phyloP scores from a whole-genome alignment of 2,329 filamentous ascomycete species.

The Trichoderma brevicompactum region DNA sequence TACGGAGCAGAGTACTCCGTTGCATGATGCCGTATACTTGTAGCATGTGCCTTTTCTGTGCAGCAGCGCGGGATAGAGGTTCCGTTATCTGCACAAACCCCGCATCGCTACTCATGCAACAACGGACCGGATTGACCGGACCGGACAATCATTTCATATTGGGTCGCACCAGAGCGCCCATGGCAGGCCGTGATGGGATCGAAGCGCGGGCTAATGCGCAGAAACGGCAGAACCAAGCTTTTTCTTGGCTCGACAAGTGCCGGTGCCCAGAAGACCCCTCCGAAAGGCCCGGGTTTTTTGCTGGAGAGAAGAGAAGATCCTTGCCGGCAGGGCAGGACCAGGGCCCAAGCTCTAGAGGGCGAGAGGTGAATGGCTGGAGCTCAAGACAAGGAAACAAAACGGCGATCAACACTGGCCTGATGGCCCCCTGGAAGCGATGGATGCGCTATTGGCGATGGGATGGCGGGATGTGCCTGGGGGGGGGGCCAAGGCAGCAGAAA shows the following conservation, averaged over 20 bases:
- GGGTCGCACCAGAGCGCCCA: not conserved
- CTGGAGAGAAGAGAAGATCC: too few relatives aligned
- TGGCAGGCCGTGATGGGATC: not conserved
- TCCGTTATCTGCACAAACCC: not conserved
- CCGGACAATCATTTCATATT: slow-evolving; percentile 8
- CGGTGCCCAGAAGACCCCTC: not conserved
- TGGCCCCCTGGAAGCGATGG: too few relatives aligned
- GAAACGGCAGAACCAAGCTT: slow-evolving; percentile 12
- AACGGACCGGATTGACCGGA: slow-evolving; percentile 10
- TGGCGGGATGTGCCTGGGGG: too few relatives aligned
- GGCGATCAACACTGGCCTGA: too few relatives aligned
- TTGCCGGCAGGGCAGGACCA: too few relatives aligned
- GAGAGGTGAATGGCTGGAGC: too few relatives aligned
- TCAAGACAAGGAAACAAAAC: too few relatives aligned
- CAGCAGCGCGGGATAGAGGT: not conserved
- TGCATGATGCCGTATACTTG: too few relatives aligned
- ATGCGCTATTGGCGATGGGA: too few relatives aligned
- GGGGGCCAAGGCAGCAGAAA: too few relatives aligned
- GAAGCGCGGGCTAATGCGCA: not conserved
- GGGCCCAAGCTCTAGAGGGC: too few relatives aligned
- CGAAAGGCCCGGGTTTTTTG: not conserved
- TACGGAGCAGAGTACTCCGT: too few relatives aligned
- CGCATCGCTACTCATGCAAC: not conserved
- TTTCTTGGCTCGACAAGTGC: slow-evolving; percentile 5
- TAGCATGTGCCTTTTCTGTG: not conserved